These are phyloP conservation scores for Aphanoascus verrucosus DNA, from an alignment of 2,329 filamentous ascomycete genomes.

Conservation along the genomic window DNA sequence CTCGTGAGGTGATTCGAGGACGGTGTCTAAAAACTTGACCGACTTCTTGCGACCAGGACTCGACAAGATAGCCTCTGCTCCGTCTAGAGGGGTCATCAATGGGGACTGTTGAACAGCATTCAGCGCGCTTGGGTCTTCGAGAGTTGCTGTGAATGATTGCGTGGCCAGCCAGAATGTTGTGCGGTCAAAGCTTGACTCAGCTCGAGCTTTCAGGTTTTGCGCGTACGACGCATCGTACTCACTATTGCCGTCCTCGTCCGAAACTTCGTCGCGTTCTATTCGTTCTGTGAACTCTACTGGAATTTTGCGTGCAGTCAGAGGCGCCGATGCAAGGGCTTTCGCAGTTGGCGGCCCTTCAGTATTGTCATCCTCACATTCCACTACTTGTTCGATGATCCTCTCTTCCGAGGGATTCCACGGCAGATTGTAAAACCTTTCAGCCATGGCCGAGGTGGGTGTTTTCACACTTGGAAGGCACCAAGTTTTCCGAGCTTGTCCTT, in stretches of 20 bases:
- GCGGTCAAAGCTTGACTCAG: constrained; percentile 66
- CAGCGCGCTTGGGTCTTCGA: background rate
- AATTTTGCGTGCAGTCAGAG: constrained; percentile 54
- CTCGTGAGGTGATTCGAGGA: constrained; percentile 30
- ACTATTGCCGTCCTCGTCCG: constrained; percentile 27
- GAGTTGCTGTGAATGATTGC: constrained; percentile 55
- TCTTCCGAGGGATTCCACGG: constrained; percentile 54
- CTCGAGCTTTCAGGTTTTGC: constrained; percentile 58
- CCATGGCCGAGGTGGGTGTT: constrained; percentile 75
- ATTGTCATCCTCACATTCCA: constrained; percentile 44
- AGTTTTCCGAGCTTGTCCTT: constrained; percentile 62
- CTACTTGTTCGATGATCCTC: constrained; percentile 53
- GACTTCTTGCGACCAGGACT: constrained; percentile 17
- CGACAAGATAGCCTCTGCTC: background rate
- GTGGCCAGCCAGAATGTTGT: constrained; percentile 79
- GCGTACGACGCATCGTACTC: constrained; percentile 69
- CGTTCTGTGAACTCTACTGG: constrained; percentile 31
- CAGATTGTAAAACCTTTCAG: constrained; percentile 78
- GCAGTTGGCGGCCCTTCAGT: constrained; percentile 29
- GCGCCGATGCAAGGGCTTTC: constrained; percentile 42
- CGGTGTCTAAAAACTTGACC: constrained; percentile 25
- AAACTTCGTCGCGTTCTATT: constrained; percentile 20
- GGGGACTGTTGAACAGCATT: background rate
- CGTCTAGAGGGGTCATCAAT: background rate
- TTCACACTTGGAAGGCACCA: constrained; percentile 58